Evolutionary conservation across 805 yeast genomes (phyloP).

Genomic region (Zygoascus biomembranicola): DNA sequence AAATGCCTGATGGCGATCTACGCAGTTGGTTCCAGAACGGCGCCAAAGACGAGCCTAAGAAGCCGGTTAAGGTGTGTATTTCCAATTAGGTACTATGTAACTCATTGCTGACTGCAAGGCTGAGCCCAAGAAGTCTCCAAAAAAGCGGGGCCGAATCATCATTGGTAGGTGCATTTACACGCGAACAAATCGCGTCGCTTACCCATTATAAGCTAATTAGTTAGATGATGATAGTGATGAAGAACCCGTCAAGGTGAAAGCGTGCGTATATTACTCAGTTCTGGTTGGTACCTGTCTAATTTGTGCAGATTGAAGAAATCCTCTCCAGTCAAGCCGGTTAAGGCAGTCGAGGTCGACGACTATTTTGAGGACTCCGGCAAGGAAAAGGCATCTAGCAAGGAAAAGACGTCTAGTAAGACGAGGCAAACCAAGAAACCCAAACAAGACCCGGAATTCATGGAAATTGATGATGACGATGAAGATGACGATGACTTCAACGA

Average conservation of each 20-base stretch:
- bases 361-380: background rate
- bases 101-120: background rate
- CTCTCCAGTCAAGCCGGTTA: background rate
- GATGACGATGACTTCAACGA: background rate
- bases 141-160: background rate
- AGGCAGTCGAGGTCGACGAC: background rate
- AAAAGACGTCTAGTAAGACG: conserved; percentile 2
- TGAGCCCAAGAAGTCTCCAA: background rate
- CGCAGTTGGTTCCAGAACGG: background rate
- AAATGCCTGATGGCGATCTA: background rate
- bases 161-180: background rate
- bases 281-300: no score
- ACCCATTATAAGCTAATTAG: background rate
- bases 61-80: background rate
- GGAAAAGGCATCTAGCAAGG: conserved; percentile 5
- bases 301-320: background rate
- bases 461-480: background rate
- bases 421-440: background rate
- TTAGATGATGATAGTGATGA: background rate
- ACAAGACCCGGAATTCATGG: background rate
- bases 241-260: background rate
- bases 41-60: background rate
- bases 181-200: background rate
- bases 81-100: background rate
- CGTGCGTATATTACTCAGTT: background rate